Evolutionary conservation across 2,329 filamentous ascomycete species (phyloP).

Genomic region (Bipolaris bicolor): DNA sequence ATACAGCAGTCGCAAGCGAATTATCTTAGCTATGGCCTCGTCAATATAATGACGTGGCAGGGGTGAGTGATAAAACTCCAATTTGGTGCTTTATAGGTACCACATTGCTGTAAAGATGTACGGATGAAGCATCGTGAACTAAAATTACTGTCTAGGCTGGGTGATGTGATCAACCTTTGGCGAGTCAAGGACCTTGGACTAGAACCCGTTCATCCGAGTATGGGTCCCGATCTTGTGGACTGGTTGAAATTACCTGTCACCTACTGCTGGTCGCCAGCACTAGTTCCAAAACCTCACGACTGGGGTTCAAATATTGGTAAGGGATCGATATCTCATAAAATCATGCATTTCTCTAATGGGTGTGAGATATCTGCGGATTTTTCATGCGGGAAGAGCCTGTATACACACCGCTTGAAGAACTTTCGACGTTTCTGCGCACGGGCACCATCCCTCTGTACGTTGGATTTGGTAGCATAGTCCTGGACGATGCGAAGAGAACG

Average conservation of each 20-base stretch:
- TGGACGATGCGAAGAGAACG: slow-evolving; percentile 56
- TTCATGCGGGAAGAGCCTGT: slow-evolving; percentile 50
- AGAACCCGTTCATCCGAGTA: slow-evolving; percentile 45
- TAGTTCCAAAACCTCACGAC: slow-evolving; percentile 28
- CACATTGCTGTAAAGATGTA: no score
- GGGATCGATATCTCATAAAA: neutral
- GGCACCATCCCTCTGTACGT: slow-evolving; percentile 61
- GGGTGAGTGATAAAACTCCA: slow-evolving; percentile 19
- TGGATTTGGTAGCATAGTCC: slow-evolving; percentile 63
- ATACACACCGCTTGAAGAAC: slow-evolving; percentile 49
- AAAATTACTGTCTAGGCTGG: slow-evolving; percentile 34
- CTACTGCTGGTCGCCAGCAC: slow-evolving; percentile 55
- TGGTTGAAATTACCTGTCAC: slow-evolving; percentile 51
- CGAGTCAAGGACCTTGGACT: slow-evolving; percentile 48
- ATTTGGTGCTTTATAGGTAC: no score
- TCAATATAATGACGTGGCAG: slow-evolving; percentile 55
- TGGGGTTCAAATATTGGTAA: slow-evolving; percentile 19
- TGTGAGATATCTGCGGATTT: slow-evolving; percentile 51
- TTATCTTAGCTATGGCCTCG: neutral
- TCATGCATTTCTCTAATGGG: neutral
- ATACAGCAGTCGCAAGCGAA: neutral
- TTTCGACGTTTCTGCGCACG: slow-evolving; percentile 54
- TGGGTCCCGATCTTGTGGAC: slow-evolving; percentile 48
- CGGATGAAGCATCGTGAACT: no score
- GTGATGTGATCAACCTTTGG: slow-evolving; percentile 56